These are phyloP conservation scores for Debaryomycetaceae sp. DNA, from an alignment of 1,139 yeast genomes.

Conservation along the genomic window DNA sequence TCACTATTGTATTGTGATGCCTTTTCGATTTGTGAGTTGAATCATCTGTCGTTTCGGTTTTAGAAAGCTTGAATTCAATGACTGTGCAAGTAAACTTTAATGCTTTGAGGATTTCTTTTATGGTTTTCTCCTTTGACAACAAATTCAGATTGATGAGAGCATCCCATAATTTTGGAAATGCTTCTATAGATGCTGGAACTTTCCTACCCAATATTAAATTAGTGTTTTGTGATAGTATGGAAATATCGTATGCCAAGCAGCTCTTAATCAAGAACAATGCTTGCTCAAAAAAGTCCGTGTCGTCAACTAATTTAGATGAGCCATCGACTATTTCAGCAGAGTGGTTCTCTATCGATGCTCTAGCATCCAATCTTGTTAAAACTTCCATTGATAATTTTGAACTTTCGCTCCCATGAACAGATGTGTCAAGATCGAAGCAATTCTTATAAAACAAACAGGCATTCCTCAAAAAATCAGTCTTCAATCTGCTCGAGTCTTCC, in stretches of 20 bases:
- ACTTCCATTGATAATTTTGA: conserved; percentile 18
- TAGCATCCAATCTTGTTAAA: conserved; percentile 28
- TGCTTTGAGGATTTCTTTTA: conserved; percentile 38
- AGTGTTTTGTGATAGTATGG: conserved; percentile 53
- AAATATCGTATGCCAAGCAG: conserved; percentile 54
- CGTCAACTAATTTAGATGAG: conserved; percentile 8
- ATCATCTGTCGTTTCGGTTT: conserved; percentile 17
- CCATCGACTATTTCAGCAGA: conserved; percentile 20
- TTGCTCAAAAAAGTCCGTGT: conserved; percentile 7
- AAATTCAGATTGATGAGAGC: conserved; percentile 35
- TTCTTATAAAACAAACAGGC: conserved; percentile 12
- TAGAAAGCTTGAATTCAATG: conserved; percentile 28
- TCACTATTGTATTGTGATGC: conserved; percentile 33
- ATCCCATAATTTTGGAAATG: conserved; percentile 48
- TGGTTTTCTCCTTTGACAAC: conserved; percentile 34
- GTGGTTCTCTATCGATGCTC: conserved; percentile 33
- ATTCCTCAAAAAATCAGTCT: background rate
- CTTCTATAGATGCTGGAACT: conserved; percentile 39
- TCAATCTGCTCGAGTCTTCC: background rate
- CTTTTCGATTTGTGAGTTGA: conserved; percentile 20
- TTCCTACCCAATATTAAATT: conserved; percentile 36
- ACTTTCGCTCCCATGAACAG: conserved; percentile 12
- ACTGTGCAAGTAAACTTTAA: conserved; percentile 44
- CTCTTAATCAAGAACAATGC: conserved; percentile 44
- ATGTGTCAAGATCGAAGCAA: conserved; percentile 12